Base-by-base conservation (phyloP, 1,284 basidiomycete genomes). In the Limonomyces culmigenus region DNA sequence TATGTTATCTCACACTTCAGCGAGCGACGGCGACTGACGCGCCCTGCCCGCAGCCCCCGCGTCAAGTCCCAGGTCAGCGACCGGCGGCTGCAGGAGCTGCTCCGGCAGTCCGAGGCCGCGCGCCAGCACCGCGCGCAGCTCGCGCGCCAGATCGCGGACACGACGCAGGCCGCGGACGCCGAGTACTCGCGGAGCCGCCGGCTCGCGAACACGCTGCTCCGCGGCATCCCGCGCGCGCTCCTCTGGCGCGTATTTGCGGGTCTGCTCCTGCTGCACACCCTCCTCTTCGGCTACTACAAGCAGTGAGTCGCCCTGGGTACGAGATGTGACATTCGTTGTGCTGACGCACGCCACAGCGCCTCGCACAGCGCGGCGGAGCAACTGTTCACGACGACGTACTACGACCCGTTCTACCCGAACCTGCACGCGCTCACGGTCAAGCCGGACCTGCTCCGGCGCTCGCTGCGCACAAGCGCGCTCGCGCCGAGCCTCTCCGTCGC, bases 331-430 rank as follows among this genome's bases (percentile, higher is more conserved):
- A 8, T 8, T 27, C 23, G 8, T 27, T 8, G n/a, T n/a, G n/a
- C 23, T 8, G n/a, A n/a, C n/a, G n/a, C n/a, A n/a, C n/a, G 8
- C 8, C 23, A 27, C n/a, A 27, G 23, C 8, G 8, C n/a, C 8
- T 8, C 23, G 8, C 8, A 27, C 23, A 8, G 8, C 8, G 52
- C n/a, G n/a, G 63, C 65, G 34, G 55, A 47, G 41, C 54, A 58
- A 21, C 50, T 65, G 33, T 70, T 70, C 47, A 52, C 69, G 39
- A 67, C 63, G 39, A 68, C 67, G 41, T 81, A 79, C 45, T 79
- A 75, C 47, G 77, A 83, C 48, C 71, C 78, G 38, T 71, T 77
- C 55, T 67, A 76, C 47, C 69, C 74, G 14, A 70, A 79, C 47
- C 60, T 79, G 33, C 64, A 77, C 50, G 49, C 67, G 37, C 65